Base-by-base conservation (phyloP, 2,329 filamentous ascomycete genomes). In the Xylariaceae sp. region DNA sequence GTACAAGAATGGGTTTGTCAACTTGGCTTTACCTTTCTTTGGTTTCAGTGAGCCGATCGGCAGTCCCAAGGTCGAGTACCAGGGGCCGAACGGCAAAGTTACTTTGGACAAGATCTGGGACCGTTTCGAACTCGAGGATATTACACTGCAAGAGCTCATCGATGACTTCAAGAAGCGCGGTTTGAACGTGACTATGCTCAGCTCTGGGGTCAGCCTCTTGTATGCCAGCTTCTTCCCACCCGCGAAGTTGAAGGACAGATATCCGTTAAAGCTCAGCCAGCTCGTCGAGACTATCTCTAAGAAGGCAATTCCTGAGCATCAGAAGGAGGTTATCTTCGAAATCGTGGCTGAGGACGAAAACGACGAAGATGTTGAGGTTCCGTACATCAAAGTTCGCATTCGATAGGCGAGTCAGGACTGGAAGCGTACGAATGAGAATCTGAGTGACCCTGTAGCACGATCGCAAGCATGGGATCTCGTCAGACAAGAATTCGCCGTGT, bases 1-100 rank as follows among this genome's bases (percentile, higher is more conserved):
- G 68, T 98, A 94, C 82, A 97, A 97, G 79, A 98, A 98, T 62
- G 93, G 93, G 13, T 98, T 98, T 66, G 77, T 97, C 68, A 98
- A 98, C 69, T 71, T 98, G 53, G 93, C 93, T 2, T 72, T 98
- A 50, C 93, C 93, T 1, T 97, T 98, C 78, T 95, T 98, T 55
- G 91, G 91, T 30, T 98, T 98, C 78, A 95, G 89, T 59, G 93
- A 98, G 69, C 93, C 93, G 2, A 94, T 98, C 55, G 83, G 83
- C 4, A 95, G 89, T 54, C 89, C 90, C 22, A 97, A 96, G 77
- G 87, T 91, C 50, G 87, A 81, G 57, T 98, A 97, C 69, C 72
- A 82, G 61, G 86, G 89, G 17, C 84, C 83, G 39, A 69, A 87
- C 32, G 87, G 86, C 59, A 85, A 86, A 54, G 87, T 95, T 15